Evolutionary conservation across 306 rosid genomes (phyloP).

Genomic region (Medicago ruthenica): DNA sequence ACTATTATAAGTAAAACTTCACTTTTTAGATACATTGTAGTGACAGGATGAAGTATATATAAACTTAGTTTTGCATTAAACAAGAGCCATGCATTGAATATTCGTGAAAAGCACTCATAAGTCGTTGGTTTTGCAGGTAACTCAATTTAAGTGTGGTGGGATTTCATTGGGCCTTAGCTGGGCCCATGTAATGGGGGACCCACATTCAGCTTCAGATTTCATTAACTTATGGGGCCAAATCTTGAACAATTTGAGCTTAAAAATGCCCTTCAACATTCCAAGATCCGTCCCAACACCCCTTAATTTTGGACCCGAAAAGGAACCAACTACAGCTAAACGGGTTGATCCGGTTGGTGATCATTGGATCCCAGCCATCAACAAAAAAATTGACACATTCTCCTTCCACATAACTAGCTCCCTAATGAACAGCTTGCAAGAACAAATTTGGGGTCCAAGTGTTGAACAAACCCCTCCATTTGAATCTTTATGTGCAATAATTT

Average conservation of each 20-base stretch:
- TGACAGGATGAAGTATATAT: too few relatives aligned
- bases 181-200: slow-evolving; percentile 83
- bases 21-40: too few relatives aligned
- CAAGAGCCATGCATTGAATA: too few relatives aligned
- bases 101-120: background rate
- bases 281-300: slow-evolving; percentile 6
- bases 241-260: slow-evolving; percentile 28
- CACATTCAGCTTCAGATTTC: slow-evolving; percentile 57
- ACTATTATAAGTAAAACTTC: too few relatives aligned
- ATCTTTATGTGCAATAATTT: slow-evolving; percentile 67
- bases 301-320: background rate
- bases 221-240: slow-evolving; percentile 50
- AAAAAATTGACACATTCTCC: slow-evolving; percentile 74
- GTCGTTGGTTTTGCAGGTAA: slow-evolving; percentile 44
- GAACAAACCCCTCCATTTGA: slow-evolving; percentile 64
- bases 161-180: slow-evolving; percentile 80
- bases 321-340: slow-evolving; percentile 53
- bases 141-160: slow-evolving; percentile 75
- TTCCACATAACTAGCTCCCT: slow-evolving; percentile 59
- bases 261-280: slow-evolving; percentile 36
- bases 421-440: slow-evolving; percentile 48
- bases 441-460: slow-evolving; percentile 47
- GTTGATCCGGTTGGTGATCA: slow-evolving; percentile 80
- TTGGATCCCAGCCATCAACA: slow-evolving; percentile 65
- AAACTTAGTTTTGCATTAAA: too few relatives aligned